These are phyloP conservation scores for Balakata baccata DNA, from an alignment of 345 rosid species.

Conservation along the genomic window DNA sequence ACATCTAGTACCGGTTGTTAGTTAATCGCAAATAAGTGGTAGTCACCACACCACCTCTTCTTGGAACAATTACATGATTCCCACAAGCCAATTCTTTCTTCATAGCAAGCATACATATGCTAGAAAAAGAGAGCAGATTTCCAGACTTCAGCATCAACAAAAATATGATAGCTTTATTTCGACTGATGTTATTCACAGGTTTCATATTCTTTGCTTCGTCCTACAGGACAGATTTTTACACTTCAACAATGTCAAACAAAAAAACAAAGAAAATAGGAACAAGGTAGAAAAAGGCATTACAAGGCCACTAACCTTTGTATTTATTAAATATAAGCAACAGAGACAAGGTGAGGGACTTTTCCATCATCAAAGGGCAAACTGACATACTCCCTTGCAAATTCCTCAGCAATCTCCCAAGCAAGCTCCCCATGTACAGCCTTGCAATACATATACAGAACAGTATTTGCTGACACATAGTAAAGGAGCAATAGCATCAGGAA, in stretches of 20 bases:
- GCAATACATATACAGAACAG: slow-evolving; percentile 65
- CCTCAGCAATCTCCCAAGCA: slow-evolving; percentile 67
- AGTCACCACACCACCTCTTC: background rate
- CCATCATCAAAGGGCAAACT: slow-evolving; percentile 73
- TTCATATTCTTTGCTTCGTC: background rate
- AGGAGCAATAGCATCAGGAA: slow-evolving; percentile 30
- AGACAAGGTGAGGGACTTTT: slow-evolving; percentile 68
- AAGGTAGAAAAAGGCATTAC: background rate
- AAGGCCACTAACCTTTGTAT: background rate
- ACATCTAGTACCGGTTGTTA: background rate
- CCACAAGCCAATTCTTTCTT: background rate
- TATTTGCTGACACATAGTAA: slow-evolving; percentile 44
- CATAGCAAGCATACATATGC: background rate
- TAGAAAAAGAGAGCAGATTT: background rate
- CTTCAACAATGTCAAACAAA: background rate
- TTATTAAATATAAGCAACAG: slow-evolving; percentile 25
- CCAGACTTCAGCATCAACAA: background rate
- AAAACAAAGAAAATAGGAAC: background rate
- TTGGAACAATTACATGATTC: background rate
- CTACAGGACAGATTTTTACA: background rate
- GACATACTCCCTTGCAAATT: slow-evolving; percentile 58
- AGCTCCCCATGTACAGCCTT: slow-evolving; percentile 70
- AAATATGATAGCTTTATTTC: background rate
- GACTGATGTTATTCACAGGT: slow-evolving; percentile 13
- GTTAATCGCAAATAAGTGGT: background rate